Percentiles rank a stretch among this genome's conserved stretches.
Conservation (phyloP, 2,329 filamentous ascomycete species). For the Fusarium redolens region DNA sequence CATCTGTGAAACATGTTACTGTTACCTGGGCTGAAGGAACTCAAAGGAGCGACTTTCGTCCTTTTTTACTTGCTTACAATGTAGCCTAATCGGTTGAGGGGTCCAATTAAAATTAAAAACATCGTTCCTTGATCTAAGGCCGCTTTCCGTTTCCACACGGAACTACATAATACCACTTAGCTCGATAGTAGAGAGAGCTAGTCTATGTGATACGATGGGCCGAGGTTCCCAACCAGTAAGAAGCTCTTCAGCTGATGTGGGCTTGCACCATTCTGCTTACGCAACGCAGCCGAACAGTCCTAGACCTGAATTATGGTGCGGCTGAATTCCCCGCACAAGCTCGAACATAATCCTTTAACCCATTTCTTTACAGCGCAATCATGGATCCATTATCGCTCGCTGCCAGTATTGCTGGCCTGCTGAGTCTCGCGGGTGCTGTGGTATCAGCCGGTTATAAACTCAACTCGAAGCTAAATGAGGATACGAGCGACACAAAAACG, state of each 20-base stretch:
- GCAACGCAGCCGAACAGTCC: too few relatives aligned
- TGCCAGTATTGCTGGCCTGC: background rate
- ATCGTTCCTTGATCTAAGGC: fast-evolving
- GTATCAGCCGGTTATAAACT: background rate
- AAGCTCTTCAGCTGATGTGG: background rate
- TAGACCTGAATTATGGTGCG: background rate
- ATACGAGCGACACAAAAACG: background rate
- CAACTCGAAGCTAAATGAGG: background rate
- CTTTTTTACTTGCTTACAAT: too few relatives aligned
- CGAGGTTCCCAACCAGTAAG: background rate
- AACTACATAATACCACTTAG: fast-evolving
- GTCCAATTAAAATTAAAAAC: background rate
- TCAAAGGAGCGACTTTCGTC: too few relatives aligned
- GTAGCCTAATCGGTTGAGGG: too few relatives aligned
- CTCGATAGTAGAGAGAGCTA: background rate
- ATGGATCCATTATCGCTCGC: background rate
- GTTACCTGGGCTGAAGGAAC: too few relatives aligned
- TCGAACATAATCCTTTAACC: background rate
- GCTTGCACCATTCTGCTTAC: background rate
- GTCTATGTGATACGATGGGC: background rate
- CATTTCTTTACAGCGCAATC: background rate
- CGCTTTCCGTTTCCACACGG: background rate
- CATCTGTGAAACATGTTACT: too few relatives aligned
- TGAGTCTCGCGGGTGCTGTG: background rate
- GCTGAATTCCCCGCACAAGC: background rate